These are phyloP conservation scores for Jacaranda copaia DNA, from an alignment of 257 asterid genomes.

Conservation along the genomic window DNA sequence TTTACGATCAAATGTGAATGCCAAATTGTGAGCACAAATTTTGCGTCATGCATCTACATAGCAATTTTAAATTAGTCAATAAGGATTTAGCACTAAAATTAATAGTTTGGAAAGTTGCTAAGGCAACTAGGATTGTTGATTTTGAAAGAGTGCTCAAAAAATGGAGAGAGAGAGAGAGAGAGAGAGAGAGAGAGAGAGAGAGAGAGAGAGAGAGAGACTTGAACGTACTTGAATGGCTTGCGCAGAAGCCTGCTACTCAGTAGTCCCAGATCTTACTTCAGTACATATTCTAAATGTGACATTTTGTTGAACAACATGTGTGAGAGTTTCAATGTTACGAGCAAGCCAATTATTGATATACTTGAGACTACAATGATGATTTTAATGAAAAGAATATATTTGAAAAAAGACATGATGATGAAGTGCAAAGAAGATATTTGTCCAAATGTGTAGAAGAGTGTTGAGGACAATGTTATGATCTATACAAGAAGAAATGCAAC, in stretches of 20 bases:
- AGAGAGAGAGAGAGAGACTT: neutral
- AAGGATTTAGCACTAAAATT: neutral
- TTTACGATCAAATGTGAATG: neutral
- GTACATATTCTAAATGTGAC: neutral
- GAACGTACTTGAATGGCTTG: neutral
- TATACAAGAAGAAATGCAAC: too few relatives aligned
- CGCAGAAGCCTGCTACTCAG: neutral
- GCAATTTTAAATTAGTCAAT: neutral
- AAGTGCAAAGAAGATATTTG: neutral
- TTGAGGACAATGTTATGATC: neutral
- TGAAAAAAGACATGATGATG: neutral
- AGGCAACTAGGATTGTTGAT: neutral
- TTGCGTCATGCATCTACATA: conserved; percentile 13
- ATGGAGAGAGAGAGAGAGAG: neutral
- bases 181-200: neutral
- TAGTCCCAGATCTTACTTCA: neutral
- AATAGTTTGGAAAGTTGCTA: neutral
- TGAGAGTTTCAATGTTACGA: neutral
- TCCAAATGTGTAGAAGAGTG: neutral
- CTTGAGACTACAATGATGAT: neutral
- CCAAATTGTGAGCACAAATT: neutral
- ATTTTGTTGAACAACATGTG: neutral
- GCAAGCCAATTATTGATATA: neutral
- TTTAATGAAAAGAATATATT: neutral
- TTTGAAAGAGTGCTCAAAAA: neutral